These are phyloP conservation scores for Dictyostelium brefeldianum DNA, from an alignment of 78 protist genomes.

Conservation along the genomic window DNA sequence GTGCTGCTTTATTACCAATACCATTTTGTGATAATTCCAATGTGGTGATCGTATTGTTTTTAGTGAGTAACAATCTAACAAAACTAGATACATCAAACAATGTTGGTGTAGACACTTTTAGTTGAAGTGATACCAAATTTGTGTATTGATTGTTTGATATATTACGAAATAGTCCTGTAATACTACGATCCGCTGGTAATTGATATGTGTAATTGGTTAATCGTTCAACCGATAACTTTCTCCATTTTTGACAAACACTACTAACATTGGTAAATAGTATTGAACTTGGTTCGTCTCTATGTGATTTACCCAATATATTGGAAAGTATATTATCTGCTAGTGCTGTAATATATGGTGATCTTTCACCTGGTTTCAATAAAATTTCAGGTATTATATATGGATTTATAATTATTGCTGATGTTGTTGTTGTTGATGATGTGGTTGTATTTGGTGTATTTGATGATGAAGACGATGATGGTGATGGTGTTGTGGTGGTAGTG, in stretches of 20 bases:
- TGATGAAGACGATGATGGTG: neutral
- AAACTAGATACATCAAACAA: conserved; percentile 52
- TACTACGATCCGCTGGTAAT: conserved; percentile 48
- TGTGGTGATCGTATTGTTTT: conserved; percentile 22
- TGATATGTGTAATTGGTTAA: conserved; percentile 41
- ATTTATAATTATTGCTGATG: neutral
- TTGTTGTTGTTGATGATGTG: neutral
- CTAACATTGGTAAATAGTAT: conserved; percentile 17
- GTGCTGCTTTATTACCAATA: conserved; percentile 76
- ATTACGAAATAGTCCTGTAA: conserved; percentile 46
- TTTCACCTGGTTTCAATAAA: conserved; percentile 48
- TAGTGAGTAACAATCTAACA: conserved; percentile 25
- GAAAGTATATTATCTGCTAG: conserved; percentile 23
- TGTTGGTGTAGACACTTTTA: conserved; percentile 64
- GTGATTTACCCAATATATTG: conserved; percentile 53
- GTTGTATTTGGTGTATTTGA: neutral
- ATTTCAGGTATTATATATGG: conserved; percentile 47
- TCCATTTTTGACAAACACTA: conserved; percentile 43
- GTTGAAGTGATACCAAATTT: conserved; percentile 23
- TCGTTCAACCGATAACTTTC: conserved; percentile 19
- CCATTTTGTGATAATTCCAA: conserved; percentile 73
- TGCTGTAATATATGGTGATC: conserved; percentile 50
- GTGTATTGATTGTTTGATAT: conserved; percentile 50
- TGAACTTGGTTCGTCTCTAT: conserved; percentile 66
- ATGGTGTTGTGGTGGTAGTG: neutral